Base-by-base conservation (phyloP, 345 rosid species). In the Streptanthus diversifolius region DNA sequence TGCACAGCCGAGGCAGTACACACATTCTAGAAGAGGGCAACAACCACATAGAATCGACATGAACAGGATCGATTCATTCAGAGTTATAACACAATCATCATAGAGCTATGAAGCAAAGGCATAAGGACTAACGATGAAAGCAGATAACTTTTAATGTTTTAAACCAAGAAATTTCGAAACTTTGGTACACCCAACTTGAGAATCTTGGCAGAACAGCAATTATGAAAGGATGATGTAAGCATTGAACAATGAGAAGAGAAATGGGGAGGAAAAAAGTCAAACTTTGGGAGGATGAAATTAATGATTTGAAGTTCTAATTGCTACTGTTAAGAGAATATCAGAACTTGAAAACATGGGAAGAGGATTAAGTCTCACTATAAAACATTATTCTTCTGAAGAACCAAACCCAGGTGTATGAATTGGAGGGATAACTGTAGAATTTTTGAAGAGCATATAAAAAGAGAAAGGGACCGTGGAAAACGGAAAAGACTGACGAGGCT, bases 1-100 rank as follows among this genome's bases (percentile, higher is more conserved):
- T 5, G 93, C 88, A 67, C 99, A 91, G n/a, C 95, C 97, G 47
- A 91, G 84, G 66, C 99, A 95, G 80, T 90, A 91, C 3, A 95
- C 95, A 32, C 97, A 88, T 81, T 95, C 97, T 2, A 95, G 90
- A 57, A 95, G 82, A 40, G 97, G 99, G 65, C 80, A 77, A 56
- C 87, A 48, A 53, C 99, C 96, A 59, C 96, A 95, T 65, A 91
- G 0, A 55, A 89, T 81, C 39, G 95, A 95, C 99, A 93, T 93
- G 18, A 58, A 71, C 40, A 55, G 40, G 27, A 10, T 68, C 7
- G 21, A 64, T 12, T 43, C 77, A 17, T 47, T 66, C 49, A 65
- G 24, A 39, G 47, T 27, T 57, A 21, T 56, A 68, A 35, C 57
- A 52, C 7, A 27, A 39, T 7, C 41, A 32, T 22, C 11, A 35